Percentiles rank a stretch among this genome's conserved stretches.
Evolutionary conservation across 164 flowering plant species (phyloP).

Genomic region (Cinnamomum chago): DNA sequence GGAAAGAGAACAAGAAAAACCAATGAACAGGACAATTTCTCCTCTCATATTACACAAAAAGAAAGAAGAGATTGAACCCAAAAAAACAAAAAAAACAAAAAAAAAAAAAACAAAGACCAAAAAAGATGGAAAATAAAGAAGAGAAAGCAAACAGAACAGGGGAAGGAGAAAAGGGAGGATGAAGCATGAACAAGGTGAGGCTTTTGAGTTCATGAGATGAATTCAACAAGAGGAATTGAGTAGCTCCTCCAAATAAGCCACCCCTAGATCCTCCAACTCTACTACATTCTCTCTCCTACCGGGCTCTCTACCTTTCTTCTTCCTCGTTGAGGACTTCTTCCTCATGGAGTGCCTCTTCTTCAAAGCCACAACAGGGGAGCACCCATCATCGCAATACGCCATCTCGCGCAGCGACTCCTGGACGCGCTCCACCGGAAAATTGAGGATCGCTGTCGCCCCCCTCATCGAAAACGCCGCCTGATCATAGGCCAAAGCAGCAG

Average conservation of each 20-base stretch:
- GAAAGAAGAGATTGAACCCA: not conserved
- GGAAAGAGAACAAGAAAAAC: not conserved
- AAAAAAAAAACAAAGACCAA: not conserved
- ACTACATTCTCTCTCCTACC: slow-evolving; percentile 28
- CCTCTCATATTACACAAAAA: not conserved
- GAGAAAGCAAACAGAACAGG: not conserved
- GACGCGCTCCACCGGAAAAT: slow-evolving; percentile 51
- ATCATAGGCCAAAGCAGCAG: slow-evolving; percentile 71
- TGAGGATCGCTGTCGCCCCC: slow-evolving; percentile 48
- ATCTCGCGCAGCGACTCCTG: slow-evolving; percentile 43
- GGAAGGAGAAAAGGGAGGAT: not conserved
- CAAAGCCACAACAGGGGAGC: slow-evolving; percentile 56
- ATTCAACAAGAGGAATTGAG: slow-evolving; percentile 28
- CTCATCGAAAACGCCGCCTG: slow-evolving; percentile 61
- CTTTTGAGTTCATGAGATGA: not conserved
- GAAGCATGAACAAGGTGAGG: not conserved
- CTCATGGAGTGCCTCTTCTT: slow-evolving; percentile 54
- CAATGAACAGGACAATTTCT: not conserved
- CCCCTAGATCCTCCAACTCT: slow-evolving; percentile 60
- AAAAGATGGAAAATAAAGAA: not conserved
- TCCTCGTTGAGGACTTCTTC: slow-evolving; percentile 26
- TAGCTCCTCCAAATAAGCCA: slow-evolving; percentile 55
- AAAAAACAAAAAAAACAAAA: not conserved
- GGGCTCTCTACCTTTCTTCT: slow-evolving; percentile 5
- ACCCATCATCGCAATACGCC: slow-evolving; percentile 29